Percentiles rank a stretch among this genome's conserved stretches.
Conservation (phyloP, 345 rosid species). For the Bretschneidera sinensis region DNA sequence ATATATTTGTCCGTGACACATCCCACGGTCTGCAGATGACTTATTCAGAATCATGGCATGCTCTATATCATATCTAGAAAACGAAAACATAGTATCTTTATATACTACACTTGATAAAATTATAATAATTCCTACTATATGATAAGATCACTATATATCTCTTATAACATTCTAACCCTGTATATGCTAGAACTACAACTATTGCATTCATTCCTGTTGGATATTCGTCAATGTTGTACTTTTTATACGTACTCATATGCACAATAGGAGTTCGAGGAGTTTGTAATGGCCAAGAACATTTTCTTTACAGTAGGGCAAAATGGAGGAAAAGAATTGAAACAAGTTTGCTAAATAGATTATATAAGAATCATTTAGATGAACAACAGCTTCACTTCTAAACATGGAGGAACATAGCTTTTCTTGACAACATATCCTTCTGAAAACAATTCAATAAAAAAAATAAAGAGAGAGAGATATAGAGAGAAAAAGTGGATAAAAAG, state of each 20-base stretch:
- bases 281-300: slow-evolving; percentile 40
- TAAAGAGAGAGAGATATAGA: too few relatives aligned
- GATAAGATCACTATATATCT: not conserved
- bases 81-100: slow-evolving; percentile 5
- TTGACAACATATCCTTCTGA: too few relatives aligned
- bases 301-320: slow-evolving; percentile 1
- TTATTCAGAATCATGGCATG: slow-evolving; percentile 98
- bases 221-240: slow-evolving; percentile 70
- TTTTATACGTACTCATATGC: slow-evolving; percentile 66
- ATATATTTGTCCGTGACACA: slow-evolving; percentile 96
- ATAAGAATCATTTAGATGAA: too few relatives aligned
- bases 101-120: not conserved
- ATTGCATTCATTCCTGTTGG: slow-evolving; percentile 97
- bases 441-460: too few relatives aligned
- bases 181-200: slow-evolving; percentile 93
- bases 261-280: slow-evolving; percentile 97
- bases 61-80: slow-evolving; percentile 89
- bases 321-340: not conserved
- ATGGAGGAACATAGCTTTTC: too few relatives aligned
- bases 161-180: slow-evolving; percentile 51
- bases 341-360: too few relatives aligned
- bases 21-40: slow-evolving; percentile 90
- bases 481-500: too few relatives aligned
- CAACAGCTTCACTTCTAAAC: too few relatives aligned
- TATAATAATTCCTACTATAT: not conserved